A percentile compares a stretch with the other conserved stretches of the same genome.
Conservation (phyloP, 805 yeast species). For the Wickerhamiella spandovensis region DNA sequence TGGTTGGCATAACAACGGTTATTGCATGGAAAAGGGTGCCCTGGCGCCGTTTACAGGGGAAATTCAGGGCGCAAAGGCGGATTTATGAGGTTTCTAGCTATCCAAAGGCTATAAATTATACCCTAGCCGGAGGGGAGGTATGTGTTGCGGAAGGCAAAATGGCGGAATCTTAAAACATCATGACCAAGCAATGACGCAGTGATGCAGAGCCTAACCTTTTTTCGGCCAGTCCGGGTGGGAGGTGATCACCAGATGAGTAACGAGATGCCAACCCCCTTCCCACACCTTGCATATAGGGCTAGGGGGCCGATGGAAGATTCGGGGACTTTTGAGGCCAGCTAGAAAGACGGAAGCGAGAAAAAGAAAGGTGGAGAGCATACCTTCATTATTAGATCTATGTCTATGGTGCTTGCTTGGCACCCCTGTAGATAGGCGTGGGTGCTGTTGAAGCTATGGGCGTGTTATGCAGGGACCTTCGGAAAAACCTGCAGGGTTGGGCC, state of each 20-base stretch:
- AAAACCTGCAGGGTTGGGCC: neutral
- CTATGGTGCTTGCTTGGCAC: neutral
- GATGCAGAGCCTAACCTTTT: neutral
- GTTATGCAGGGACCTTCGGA: neutral
- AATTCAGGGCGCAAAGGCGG: neutral
- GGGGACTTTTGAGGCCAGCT: too few species aligned
- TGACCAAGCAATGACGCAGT: neutral
- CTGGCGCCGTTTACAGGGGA: too few species aligned
- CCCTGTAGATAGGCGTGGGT: neutral
- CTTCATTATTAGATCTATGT: neutral
- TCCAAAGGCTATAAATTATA: neutral
- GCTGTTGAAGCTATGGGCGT: neutral
- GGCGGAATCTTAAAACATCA: neutral
- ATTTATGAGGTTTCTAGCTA: neutral
- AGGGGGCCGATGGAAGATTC: neutral
- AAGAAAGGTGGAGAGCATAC: neutral
- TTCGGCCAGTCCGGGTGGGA: neutral
- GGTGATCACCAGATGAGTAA: neutral
- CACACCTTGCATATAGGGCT: neutral
- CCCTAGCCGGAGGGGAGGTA: neutral
- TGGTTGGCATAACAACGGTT: neutral
- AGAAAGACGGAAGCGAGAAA: neutral
- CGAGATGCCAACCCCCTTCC: neutral
- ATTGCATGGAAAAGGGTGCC: too few species aligned
- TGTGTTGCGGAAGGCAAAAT: neutral